These are phyloP conservation scores for Termitomyces sp. DNA, from an alignment of 768 basidiomycete genomes.

Conservation along the genomic window DNA sequence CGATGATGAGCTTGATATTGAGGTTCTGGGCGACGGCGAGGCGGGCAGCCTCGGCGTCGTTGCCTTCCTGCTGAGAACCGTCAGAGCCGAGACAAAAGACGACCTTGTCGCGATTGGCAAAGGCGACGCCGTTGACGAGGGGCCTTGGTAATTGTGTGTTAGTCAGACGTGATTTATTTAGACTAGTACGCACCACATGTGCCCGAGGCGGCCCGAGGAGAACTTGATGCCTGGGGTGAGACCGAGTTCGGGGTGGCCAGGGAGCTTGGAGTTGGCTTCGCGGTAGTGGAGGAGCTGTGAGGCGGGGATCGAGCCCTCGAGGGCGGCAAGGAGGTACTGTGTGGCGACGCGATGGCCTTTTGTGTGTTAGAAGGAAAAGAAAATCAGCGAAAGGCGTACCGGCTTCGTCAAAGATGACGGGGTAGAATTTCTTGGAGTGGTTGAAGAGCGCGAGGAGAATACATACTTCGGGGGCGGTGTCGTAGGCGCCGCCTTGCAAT, in stretches of 20 bases:
- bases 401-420: constrained; percentile 76
- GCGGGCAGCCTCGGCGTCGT: constrained; percentile 86
- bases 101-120: constrained; percentile 72
- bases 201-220: constrained; percentile 88
- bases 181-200: constrained; percentile 59
- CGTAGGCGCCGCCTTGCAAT: constrained; percentile 50
- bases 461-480: constrained; percentile 82
- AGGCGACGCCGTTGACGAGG: constrained; percentile 76
- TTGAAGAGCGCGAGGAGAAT: constrained; percentile 74
- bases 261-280: constrained; percentile 79
- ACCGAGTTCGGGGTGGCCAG: constrained; percentile 86
- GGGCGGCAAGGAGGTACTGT: constrained; percentile 77
- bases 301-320: constrained; percentile 64
- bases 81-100: constrained; percentile 85
- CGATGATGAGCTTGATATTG: constrained; percentile 83
- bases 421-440: constrained; percentile 53
- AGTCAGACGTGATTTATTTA: not conserved
- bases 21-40: constrained; percentile 79
- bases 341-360: constrained; percentile 83
- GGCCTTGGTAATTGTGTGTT: constrained; percentile 34
- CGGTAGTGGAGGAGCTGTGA: constrained; percentile 84
- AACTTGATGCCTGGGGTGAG: constrained; percentile 92
- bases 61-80: constrained; percentile 88
- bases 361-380: not conserved
- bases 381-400: constrained; percentile 36